Evolutionary conservation across 2,329 filamentous ascomycete genomes (phyloP).

Genomic region (Rhinocladiella similis): DNA sequence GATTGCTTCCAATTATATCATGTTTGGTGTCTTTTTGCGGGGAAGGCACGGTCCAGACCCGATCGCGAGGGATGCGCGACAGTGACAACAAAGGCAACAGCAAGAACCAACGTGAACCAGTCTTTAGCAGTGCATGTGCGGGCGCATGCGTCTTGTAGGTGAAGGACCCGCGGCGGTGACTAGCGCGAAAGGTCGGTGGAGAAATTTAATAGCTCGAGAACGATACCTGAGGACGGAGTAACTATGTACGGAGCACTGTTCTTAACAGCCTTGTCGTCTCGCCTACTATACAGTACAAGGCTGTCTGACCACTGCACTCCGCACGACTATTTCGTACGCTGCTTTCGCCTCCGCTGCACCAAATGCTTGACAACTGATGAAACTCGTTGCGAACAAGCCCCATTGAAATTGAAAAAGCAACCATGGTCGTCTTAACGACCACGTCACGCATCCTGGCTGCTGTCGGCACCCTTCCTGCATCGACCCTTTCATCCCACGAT

Average conservation of each 20-base stretch:
- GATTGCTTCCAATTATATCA: conserved; percentile 2
- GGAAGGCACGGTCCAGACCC: background rate
- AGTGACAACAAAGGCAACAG: background rate
- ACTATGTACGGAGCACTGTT: no score
- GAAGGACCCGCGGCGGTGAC: background rate
- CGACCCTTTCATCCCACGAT: conserved; percentile 34
- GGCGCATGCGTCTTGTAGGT: background rate
- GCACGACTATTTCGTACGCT: background rate
- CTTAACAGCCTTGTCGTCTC: no score
- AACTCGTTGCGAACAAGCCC: background rate
- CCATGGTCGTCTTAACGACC: conserved; percentile 46
- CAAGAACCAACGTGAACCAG: background rate
- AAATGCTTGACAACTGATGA: no score
- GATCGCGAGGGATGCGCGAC: background rate
- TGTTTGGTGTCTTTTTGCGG: background rate
- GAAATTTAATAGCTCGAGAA: background rate
- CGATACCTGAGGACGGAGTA: background rate
- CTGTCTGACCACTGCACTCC: background rate
- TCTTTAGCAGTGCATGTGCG: background rate
- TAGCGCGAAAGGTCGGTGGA: no score
- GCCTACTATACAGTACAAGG: no score
- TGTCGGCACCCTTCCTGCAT: conserved; percentile 38
- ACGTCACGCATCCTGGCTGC: conserved; percentile 41
- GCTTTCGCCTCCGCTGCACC: no score
- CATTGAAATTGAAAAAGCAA: background rate